Evolutionary conservation across 805 yeast species (phyloP).

Genomic region (Schizosaccharomyces octosporus): DNA sequence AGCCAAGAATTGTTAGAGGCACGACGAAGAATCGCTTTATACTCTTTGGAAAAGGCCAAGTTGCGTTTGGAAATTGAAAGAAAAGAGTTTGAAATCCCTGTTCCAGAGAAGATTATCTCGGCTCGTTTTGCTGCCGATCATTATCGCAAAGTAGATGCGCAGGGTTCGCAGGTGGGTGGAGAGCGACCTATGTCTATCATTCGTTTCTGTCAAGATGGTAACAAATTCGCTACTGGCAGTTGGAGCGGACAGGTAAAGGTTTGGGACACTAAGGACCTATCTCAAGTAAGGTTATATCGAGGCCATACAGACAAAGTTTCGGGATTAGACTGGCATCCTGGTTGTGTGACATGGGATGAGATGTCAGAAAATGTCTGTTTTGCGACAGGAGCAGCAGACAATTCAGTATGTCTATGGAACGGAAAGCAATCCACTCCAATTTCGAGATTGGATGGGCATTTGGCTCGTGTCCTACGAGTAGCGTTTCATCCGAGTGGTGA

Average conservation of each 20-base stretch:
- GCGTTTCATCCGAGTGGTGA: slow-evolving; percentile 41
- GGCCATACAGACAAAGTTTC: slow-evolving; percentile 40
- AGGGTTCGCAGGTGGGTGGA: slow-evolving; percentile 49
- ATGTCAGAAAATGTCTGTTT: slow-evolving; percentile 4
- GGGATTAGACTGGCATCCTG: slow-evolving; percentile 41
- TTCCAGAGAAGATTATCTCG: slow-evolving; percentile 20
- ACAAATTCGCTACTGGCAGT: slow-evolving; percentile 37
- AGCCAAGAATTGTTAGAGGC: slow-evolving; percentile 24
- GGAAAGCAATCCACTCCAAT: slow-evolving; percentile 7
- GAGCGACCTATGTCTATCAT: slow-evolving; percentile 44
- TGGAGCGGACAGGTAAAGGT: slow-evolving; percentile 59
- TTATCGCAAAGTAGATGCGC: slow-evolving; percentile 19
- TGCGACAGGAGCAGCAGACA: slow-evolving; percentile 26
- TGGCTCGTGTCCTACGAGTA: slow-evolving; percentile 31
- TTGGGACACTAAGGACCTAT: slow-evolving; percentile 20
- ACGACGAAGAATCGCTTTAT: slow-evolving; percentile 26
- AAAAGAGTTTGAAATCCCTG: slow-evolving; percentile 14
- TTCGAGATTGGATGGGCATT: slow-evolving; percentile 20
- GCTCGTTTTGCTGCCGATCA: slow-evolving; percentile 21
- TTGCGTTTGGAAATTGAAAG: slow-evolving; percentile 4
- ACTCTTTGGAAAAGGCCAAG: slow-evolving; percentile 20
- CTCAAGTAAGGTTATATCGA: slow-evolving; percentile 8
- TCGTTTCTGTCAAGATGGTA: slow-evolving; percentile 19
- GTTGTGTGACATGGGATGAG: slow-evolving; percentile 5
- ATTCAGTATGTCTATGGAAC: slow-evolving; percentile 17